Evolutionary conservation across 495 filamentous ascomycete species (phyloP).

Genomic region (Aspergillus avenaceus): DNA sequence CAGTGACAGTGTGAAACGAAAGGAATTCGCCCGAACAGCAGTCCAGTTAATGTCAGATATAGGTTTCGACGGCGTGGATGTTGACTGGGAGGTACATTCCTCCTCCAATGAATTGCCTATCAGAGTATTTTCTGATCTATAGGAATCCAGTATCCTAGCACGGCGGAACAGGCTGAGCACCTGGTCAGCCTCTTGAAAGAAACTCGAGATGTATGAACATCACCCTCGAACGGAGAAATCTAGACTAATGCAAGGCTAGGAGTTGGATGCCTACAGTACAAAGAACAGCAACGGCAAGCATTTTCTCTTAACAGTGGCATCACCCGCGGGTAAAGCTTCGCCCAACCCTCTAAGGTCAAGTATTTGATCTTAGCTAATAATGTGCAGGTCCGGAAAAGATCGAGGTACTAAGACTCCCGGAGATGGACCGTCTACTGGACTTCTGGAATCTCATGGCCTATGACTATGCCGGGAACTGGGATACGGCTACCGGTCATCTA

Average conservation of each 20-base stretch:
- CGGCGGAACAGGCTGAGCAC: constrained; percentile 50
- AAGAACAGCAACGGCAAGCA: constrained; percentile 42
- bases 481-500: constrained; percentile 63
- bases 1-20: neutral
- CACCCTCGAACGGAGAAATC: neutral
- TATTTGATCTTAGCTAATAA: constrained; percentile 10
- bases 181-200: constrained; percentile 59
- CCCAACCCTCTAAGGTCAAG: neutral
- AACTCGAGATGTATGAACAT: constrained; percentile 34
- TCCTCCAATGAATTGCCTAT: neutral
- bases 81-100: constrained; percentile 47
- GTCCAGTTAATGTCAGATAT: neutral
- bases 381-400: constrained; percentile 31
- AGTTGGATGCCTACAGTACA: constrained; percentile 59
- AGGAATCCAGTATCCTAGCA: constrained; percentile 24
- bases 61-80: neutral
- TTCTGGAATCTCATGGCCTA: constrained; percentile 75
- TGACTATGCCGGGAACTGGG: constrained; percentile 72
- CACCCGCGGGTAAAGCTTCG: constrained; percentile 36
- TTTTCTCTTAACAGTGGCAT: constrained; percentile 68
- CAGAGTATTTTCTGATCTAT: neutral
- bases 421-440: constrained; percentile 68
- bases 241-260: constrained; percentile 14
- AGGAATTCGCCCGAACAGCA: neutral
- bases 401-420: constrained; percentile 50